Evolutionary conservation across 192 early-diverging fungal genomes (phyloP).

Genomic region (Helicostylum pulchrum): DNA sequence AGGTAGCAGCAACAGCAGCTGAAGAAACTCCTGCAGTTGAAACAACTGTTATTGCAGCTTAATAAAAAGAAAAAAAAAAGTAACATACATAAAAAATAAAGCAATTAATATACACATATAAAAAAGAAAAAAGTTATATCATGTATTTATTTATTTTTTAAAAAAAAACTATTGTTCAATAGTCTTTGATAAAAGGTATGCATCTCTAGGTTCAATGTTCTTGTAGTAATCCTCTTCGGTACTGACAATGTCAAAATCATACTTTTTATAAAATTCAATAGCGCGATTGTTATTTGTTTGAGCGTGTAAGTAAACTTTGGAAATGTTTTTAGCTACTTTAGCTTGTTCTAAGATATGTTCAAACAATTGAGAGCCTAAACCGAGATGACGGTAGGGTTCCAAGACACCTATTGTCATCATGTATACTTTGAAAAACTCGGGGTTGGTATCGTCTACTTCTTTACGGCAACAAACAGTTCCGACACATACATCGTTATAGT

Average conservation of each 20-base stretch:
- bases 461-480: constrained; percentile 85
- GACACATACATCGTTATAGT: constrained; percentile 62
- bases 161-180: constrained; percentile 4
- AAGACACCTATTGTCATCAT: constrained; percentile 95
- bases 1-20: too few species aligned
- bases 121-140: too few species aligned
- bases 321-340: constrained; percentile 43
- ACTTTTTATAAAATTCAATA: constrained; percentile 76
- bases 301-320: constrained; percentile 77
- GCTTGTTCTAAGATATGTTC: constrained; percentile 56
- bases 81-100: too few species aligned
- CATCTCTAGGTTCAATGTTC: constrained; percentile 79
- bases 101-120: too few species aligned
- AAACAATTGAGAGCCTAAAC: constrained; percentile 65
- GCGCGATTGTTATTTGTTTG: constrained; percentile 80
- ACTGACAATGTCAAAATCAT: constrained; percentile 63
- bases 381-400: constrained; percentile 74
- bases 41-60: too few species aligned
- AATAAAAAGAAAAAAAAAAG: neutral
- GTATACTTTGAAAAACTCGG: constrained; percentile 54
- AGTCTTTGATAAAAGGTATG: constrained; percentile 59
- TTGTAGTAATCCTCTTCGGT: constrained; percentile 77
- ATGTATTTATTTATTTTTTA: too few species aligned
- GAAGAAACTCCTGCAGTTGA: too few species aligned
- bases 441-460: constrained; percentile 49